These are phyloP conservation scores for Paraconiothyrium brasiliense DNA, from an alignment of 2,329 filamentous ascomycete genomes.

Conservation along the genomic window DNA sequence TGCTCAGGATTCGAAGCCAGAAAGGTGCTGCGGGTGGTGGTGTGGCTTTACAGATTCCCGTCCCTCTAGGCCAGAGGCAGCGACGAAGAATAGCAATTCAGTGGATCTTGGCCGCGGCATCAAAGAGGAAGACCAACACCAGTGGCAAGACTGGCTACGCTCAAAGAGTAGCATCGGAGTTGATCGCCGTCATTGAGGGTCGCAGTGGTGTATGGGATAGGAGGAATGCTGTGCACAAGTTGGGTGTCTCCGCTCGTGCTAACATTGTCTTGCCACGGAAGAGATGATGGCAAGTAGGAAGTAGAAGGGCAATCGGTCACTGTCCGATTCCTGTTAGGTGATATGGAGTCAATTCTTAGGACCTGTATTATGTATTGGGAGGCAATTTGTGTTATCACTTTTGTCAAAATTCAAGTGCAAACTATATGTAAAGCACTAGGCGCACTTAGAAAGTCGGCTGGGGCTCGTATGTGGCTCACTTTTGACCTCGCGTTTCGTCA, in stretches of 20 bases:
- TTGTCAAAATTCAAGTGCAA: background rate
- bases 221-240: conserved; percentile 79
- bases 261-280: conserved; percentile 64
- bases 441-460: too few relatives aligned
- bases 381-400: background rate
- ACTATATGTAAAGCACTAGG: background rate
- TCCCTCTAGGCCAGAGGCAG: conserved; percentile 78
- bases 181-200: conserved; percentile 88
- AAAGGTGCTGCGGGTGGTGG: conserved; percentile 88
- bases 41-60: conserved; percentile 80
- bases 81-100: conserved; percentile 79
- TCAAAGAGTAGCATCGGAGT: conserved; percentile 81
- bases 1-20: conserved; percentile 80
- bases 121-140: conserved; percentile 77
- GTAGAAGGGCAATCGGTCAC: background rate
- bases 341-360: background rate
- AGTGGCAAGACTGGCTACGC: conserved; percentile 78
- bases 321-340: too few relatives aligned
- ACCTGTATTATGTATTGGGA: conserved; percentile 5
- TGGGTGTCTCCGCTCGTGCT: conserved; percentile 78
- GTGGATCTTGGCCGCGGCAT: conserved; percentile 90
- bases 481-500: too few relatives aligned
- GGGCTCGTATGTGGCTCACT: too few relatives aligned
- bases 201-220: conserved; percentile 85
- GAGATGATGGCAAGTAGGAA: conserved; percentile 28